phyloP scores from a whole-genome alignment of 179 eudicot species.

The Heliamphora ciliata region DNA sequence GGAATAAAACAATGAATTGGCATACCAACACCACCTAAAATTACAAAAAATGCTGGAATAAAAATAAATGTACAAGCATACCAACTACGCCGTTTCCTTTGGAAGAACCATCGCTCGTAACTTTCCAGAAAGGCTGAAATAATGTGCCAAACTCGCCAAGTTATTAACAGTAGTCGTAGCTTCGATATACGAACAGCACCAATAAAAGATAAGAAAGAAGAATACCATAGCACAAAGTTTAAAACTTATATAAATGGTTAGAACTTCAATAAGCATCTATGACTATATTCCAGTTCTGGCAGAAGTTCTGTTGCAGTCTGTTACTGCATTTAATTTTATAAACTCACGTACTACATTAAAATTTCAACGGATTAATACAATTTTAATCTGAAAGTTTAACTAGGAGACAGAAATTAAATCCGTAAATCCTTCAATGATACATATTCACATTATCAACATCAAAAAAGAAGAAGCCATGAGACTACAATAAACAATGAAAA shows the following conservation, averaged over 20 bases:
- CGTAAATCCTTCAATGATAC: not conserved
- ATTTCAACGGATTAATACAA: not conserved
- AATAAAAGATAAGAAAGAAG: not conserved
- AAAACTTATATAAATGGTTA: not conserved
- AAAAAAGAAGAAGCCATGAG: not conserved
- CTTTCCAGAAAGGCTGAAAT: constrained; percentile 94
- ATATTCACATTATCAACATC: not conserved
- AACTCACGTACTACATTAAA: not conserved
- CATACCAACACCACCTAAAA: too few relatives aligned
- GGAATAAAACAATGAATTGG: not conserved
- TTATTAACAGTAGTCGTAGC: constrained; percentile 12
- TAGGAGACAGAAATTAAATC: not conserved
- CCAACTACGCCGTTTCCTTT: constrained; percentile 86
- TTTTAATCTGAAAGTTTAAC: constrained; percentile 7
- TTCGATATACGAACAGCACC: not conserved
- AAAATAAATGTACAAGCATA: constrained; percentile 25
- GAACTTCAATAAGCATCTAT: constrained; percentile 1
- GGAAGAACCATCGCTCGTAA: constrained; percentile 70
- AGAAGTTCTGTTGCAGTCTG: constrained; percentile 7
- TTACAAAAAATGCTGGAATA: too few relatives aligned
- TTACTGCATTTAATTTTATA: not conserved
- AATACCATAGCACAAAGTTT: not conserved
- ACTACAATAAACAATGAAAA: not conserved
- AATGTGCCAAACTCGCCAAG: constrained; percentile 9
- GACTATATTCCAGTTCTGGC: constrained; percentile 1